Conservation (phyloP, 1,139 yeast genomes). For the Insectozyma bohioensis region DNA sequence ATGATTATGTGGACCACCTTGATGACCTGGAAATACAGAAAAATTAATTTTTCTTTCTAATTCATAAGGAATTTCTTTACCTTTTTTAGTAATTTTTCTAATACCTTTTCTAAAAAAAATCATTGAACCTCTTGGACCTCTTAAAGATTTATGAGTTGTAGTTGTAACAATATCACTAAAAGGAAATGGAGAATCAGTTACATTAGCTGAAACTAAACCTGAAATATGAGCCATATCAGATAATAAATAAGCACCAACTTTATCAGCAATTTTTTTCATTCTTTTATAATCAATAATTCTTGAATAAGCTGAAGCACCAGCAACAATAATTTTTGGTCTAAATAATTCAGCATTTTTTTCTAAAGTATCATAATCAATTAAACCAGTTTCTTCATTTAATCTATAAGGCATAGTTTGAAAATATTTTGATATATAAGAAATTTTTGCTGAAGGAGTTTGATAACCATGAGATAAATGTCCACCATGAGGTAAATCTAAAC, state of each 20-base stretch:
- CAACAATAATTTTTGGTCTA: constrained; percentile 93
- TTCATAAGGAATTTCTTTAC: constrained; percentile 83
- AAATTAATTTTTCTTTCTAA: constrained; percentile 89
- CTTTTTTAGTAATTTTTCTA: constrained; percentile 80
- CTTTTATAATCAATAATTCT: constrained; percentile 87
- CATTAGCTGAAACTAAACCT: constrained; percentile 91
- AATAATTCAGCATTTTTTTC: constrained; percentile 81
- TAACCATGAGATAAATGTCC: constrained; percentile 97
- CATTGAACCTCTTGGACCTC: constrained; percentile 99
- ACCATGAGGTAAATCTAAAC: constrained; percentile 94
- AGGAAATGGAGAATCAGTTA: constrained; percentile 89
- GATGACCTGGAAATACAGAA: constrained; percentile 98
- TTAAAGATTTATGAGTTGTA: constrained; percentile 92
- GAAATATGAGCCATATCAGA: constrained; percentile 98
- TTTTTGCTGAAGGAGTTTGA: constrained; percentile 85
- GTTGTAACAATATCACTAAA: constrained; percentile 95
- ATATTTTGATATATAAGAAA: constrained; percentile 87
- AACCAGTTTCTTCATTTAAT: constrained; percentile 78
- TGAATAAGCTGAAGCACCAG: constrained; percentile 96
- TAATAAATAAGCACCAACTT: constrained; percentile 87
- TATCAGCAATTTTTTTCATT: constrained; percentile 86
- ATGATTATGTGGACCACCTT: constrained; percentile 99
- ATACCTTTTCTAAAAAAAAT: constrained; percentile 94
- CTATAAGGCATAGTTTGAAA: constrained; percentile 98
- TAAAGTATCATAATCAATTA: constrained; percentile 87